Base-by-base conservation (phyloP, 768 basidiomycete genomes). In the Mycena albidolilacea region DNA sequence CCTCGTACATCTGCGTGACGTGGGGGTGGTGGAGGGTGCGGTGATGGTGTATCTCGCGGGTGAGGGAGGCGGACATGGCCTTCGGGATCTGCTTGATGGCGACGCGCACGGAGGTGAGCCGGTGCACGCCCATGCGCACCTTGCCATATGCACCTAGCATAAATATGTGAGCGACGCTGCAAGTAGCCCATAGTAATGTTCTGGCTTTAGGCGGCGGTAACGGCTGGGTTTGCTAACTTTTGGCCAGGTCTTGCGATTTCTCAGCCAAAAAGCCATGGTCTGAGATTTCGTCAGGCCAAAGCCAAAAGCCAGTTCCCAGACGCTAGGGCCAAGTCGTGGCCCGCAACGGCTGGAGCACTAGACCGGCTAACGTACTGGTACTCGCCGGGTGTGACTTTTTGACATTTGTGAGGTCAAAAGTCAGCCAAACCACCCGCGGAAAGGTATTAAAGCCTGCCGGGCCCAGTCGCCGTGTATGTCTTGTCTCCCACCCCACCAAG, bases 1-100 rank as follows among this genome's bases (percentile, higher is more conserved):
- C 95, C 84, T 99, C 97, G 85, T 95, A 98, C 83, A 99, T 92
- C 80, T 97, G 96, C 15, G 96, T 95, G 78, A 99, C 90, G 80
- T 98, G 92, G 0, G 96, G 96, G 79, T 99, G 97, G 80, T 98
- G 98, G 14, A 99, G 90, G 61, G 96, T 94, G 63, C 97, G 94
- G 84, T 99, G 97, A 79, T 99, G 98, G 79, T 99, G 97, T 67
- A 99, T 98, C 84, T 99, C 97, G 75, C 97, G 91, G 37, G 98
- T 99, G 50, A 99, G 88, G 19, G 94, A 89, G 7, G 97, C 90
- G 41, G 97, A 95, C 87, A 96, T 90, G 69, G 92, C 90, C 82
- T 99, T 99, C 46, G 97, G 96, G 75, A 98, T 97, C 83, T 98
- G 97, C 85, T 99, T 99, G 85, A 99, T 93, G 67, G 97, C 97